Base-by-base conservation (phyloP, 495 filamentous ascomycete species). In the Chaetomidium leptoderma region DNA sequence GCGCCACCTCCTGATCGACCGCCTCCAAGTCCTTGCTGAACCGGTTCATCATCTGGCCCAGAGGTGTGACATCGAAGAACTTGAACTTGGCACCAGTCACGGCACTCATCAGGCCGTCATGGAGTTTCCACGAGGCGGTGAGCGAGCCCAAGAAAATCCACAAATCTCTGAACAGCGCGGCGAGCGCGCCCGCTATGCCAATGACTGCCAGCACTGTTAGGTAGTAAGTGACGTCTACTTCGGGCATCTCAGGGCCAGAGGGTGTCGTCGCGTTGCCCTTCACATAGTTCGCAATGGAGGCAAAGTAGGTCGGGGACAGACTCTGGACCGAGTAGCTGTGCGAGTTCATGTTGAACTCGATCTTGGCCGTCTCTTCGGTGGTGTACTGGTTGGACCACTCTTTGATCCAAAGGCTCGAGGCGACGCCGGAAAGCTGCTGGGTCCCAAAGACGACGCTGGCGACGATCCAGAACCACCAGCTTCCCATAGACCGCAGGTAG, bases 11-110 rank as follows among this genome's bases (percentile, higher is more conserved):
- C 70, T 99, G 95, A 60, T 99, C 95, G 57, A 99, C 78, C 6
- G 91, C 84, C 68, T 99, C 93, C 26, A 97, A 79, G 71, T 97
- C 95, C 71, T 97, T 97, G 60, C 92, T 97, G 72, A 99, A 99
- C 36, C 95, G 81, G 70, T 99, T 99, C 88, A 97, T 97, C 61
- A 99, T 80, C 71, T 97, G 93, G 13, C 95, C 95, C 0, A 97
- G 82, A 6, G 95, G 95, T 2, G 95, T 99, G 2, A 90, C 90
- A 69, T 99, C 95, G 68, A 99, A 99, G 77, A 99, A 99, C 61
- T 88, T 88, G 75, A 97, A 95, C 66, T 89, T 90, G 16, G 95
- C 95, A 50, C 91, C 85, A 54, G 89, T 86, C 27, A 99, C 81
- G 4, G 88, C 75, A 24, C 83, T 78, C 71, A 97, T 85, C 44